Evolutionary conservation across 768 basidiomycete genomes (phyloP).

Genomic region (Tremella mesenterica): DNA sequence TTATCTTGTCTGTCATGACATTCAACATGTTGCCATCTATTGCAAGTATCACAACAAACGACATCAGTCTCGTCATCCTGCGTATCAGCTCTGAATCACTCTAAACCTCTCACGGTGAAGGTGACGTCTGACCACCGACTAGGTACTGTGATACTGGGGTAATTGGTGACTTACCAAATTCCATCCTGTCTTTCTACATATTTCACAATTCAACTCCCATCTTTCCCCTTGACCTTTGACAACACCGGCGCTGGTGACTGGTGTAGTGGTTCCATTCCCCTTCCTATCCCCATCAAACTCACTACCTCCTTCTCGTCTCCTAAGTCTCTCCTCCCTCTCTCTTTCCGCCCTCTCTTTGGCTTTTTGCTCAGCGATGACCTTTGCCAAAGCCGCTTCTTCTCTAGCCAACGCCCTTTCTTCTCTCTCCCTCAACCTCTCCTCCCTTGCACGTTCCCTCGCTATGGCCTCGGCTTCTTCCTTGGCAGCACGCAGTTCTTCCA

Average conservation of each 20-base stretch:
- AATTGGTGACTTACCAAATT: constrained; percentile 55
- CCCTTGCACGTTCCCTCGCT: constrained; percentile 31
- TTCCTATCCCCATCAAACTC: constrained; percentile 5
- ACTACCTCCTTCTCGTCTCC: constrained; percentile 23
- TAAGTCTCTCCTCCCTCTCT: constrained; percentile 23
- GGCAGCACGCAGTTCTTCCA: constrained; percentile 25
- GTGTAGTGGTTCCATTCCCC: background rate
- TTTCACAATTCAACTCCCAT: constrained; percentile 83
- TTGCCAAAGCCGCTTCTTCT: constrained; percentile 41
- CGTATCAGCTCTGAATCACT: too few species aligned
- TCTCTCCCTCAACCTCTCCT: constrained; percentile 38
- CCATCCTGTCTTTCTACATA: constrained; percentile 63
- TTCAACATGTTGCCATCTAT: constrained; percentile 78
- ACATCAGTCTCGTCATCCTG: constrained; percentile 74
- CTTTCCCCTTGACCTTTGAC: constrained; percentile 47
- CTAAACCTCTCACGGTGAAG: too few species aligned
- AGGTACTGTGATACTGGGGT: constrained; percentile 7
- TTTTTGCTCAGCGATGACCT: constrained; percentile 27
- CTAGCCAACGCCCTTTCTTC: constrained; percentile 35
- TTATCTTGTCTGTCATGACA: constrained; percentile 72
- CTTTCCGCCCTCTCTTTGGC: constrained; percentile 34
- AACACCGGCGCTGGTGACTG: background rate
- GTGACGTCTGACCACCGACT: too few species aligned
- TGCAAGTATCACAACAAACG: constrained; percentile 72
- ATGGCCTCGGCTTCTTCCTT: constrained; percentile 23